phyloP scores from a whole-genome alignment of 2,329 filamentous ascomycete species.

The Alternaria brassicicola region DNA sequence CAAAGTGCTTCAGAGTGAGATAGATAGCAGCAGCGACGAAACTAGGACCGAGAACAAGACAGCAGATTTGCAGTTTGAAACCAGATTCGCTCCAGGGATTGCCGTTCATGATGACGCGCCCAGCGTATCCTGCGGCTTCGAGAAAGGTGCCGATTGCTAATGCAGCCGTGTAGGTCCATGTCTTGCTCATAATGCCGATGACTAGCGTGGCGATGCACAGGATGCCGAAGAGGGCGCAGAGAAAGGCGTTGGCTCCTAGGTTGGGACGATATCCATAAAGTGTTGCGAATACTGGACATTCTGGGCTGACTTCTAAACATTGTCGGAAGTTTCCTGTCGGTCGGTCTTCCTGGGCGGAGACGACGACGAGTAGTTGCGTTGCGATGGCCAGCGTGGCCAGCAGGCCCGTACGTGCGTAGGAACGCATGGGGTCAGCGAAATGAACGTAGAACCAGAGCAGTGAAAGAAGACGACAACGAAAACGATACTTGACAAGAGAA shows the following conservation, averaged over 20 bases:
- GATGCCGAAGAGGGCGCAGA: constrained; percentile 35
- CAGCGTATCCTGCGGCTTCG: constrained; percentile 53
- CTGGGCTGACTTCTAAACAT: constrained; percentile 30
- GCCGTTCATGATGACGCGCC: constrained; percentile 50
- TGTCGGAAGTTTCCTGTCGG: constrained; percentile 31
- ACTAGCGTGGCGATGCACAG: constrained; percentile 25
- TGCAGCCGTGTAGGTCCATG: constrained; percentile 51
- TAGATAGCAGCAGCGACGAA: constrained; percentile 57
- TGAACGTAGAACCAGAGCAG: not conserved
- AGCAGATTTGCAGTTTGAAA: constrained; percentile 53
- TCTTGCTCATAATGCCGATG: constrained; percentile 41
- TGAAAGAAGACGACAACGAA: not conserved
- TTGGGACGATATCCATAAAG: constrained; percentile 52
- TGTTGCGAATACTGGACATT: constrained; percentile 45
- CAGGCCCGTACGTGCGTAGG: constrained; percentile 12
- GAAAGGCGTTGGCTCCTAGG: constrained; percentile 48
- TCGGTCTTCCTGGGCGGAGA: constrained; percentile 21
- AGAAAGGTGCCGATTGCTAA: constrained; percentile 50
- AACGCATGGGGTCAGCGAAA: constrained; percentile 10
- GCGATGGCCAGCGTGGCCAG: constrained; percentile 15
- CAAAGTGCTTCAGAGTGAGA: constrained; percentile 55
- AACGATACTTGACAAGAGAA: not conserved
- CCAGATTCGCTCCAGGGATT: constrained; percentile 53
- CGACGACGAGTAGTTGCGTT: constrained; percentile 14
- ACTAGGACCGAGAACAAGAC: constrained; percentile 52